A percentile compares a stretch with the other conserved stretches of the same genome.
phyloP scores from a whole-genome alignment of 805 yeast species.

The Hanseniaspora pseudoguilliermondii region DNA sequence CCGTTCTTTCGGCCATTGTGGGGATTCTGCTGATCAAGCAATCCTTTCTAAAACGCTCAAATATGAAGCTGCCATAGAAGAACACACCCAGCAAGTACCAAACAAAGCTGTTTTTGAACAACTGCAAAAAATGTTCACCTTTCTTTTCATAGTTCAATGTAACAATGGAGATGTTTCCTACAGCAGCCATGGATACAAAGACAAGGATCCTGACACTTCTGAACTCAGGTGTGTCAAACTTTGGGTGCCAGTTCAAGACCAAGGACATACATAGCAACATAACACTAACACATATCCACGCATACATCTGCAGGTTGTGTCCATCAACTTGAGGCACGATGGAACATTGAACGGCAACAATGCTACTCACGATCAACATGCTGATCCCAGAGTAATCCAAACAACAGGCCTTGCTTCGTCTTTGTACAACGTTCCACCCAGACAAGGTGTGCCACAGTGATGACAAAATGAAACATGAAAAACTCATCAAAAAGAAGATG shows the following conservation, averaged over 20 bases:
- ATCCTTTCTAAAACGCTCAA: conserved; percentile 77
- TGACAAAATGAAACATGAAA: conserved; percentile 67
- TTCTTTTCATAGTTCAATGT: conserved; percentile 1
- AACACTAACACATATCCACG: neutral
- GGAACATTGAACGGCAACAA: conserved; percentile 62
- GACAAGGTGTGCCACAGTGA: conserved; percentile 86
- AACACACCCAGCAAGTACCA: conserved; percentile 76
- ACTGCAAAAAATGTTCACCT: conserved; percentile 30
- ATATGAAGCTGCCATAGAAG: conserved; percentile 76
- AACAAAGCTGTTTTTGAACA: conserved; percentile 44
- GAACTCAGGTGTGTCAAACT: conserved; percentile 77
- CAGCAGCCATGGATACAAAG: conserved; percentile 60
- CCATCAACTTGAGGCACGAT: conserved; percentile 13
- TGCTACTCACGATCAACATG: conserved; percentile 74
- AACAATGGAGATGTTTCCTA: conserved; percentile 56
- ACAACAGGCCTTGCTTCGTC: conserved; percentile 74
- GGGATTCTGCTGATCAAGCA: conserved; percentile 41
- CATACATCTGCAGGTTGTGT: neutral
- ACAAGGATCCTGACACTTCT: conserved; percentile 68
- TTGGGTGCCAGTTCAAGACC: conserved; percentile 80
- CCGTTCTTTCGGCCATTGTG: conserved; percentile 25
- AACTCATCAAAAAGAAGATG: conserved; percentile 47
- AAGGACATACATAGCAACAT: conserved; percentile 60
- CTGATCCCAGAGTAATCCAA: conserved; percentile 93
- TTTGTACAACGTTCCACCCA: conserved; percentile 49